Conservation (phyloP, 2,329 filamentous ascomycete species). For the Stachybotrys chartarum region DNA sequence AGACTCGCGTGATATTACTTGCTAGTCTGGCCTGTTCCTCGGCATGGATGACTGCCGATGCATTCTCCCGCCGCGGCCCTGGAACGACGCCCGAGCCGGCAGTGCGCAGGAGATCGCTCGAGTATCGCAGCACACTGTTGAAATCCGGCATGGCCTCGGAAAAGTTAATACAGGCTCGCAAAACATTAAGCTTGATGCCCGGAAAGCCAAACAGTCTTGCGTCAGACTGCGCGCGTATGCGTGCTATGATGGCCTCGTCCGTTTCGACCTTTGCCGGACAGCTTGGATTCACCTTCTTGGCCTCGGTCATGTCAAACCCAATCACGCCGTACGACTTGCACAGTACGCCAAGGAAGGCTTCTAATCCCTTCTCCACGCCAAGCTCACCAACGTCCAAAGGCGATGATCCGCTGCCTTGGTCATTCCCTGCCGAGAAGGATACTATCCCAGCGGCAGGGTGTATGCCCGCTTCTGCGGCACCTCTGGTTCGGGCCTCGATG, state of each 20-base stretch:
- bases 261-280: conserved; percentile 32
- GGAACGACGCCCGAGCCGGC: conserved; percentile 76
- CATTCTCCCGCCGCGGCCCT: conserved; percentile 59
- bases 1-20: conserved; percentile 79
- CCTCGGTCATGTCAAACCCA: conserved; percentile 31
- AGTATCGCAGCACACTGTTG: conserved; percentile 80
- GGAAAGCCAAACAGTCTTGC: conserved; percentile 68
- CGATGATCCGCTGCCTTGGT: conserved; percentile 41
- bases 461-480: conserved; percentile 92
- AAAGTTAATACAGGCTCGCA: conserved; percentile 86
- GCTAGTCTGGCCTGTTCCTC: conserved; percentile 84
- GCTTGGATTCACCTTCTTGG: conserved; percentile 14
- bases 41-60: conserved; percentile 60
- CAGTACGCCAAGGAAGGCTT: conserved; percentile 52
- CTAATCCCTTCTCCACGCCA: conserved; percentile 60
- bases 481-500: conserved; percentile 83
- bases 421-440: conserved; percentile 52
- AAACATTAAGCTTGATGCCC: conserved; percentile 75
- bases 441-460: conserved; percentile 86
- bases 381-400: conserved; percentile 56
- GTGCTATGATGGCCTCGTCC: conserved; percentile 43
- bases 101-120: conserved; percentile 73
- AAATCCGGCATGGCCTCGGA: conserved; percentile 93
- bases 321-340: conserved; percentile 61
- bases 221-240: conserved; percentile 53